These are phyloP conservation scores for Protomyces inouyei DNA, from an alignment of 1,139 yeast species.

Conservation along the genomic window DNA sequence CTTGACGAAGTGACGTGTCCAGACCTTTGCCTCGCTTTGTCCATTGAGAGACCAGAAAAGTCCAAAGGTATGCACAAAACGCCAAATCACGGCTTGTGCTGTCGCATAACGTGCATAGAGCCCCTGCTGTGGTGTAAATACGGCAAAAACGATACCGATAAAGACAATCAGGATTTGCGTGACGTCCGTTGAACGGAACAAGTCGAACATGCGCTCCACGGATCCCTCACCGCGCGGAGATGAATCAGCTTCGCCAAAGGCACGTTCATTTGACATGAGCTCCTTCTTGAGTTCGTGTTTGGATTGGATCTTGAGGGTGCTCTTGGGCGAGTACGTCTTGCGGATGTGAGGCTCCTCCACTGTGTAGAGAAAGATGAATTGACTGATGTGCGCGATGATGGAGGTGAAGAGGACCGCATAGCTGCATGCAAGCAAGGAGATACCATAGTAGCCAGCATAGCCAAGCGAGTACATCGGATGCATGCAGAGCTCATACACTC, in stretches of 20 bases:
- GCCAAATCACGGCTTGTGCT: conserved; percentile 48
- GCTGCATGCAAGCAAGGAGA: conserved; percentile 58
- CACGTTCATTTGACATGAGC: conserved; percentile 11
- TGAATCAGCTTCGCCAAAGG: conserved; percentile 10
- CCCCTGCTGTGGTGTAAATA: conserved; percentile 42
- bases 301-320: not conserved
- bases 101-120: conserved; percentile 44
- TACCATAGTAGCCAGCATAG: conserved; percentile 67
- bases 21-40: conserved; percentile 60
- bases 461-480: conserved; percentile 94
- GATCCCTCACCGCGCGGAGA: conserved; percentile 49
- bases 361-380: conserved; percentile 67
- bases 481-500: conserved; percentile 86
- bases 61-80: conserved; percentile 52
- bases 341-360: conserved; percentile 89
- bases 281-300: conserved; percentile 7
- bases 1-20: conserved; percentile 63
- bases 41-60: conserved; percentile 53
- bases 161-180: conserved; percentile 49
- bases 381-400: conserved; percentile 69
- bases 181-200: conserved; percentile 62
- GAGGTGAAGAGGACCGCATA: conserved; percentile 69
- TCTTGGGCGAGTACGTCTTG: conserved; percentile 54
- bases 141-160: conserved; percentile 47
- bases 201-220: conserved; percentile 53